Conservation (phyloP, 1,139 yeast genomes). For the Yamadazyma conglobata region DNA sequence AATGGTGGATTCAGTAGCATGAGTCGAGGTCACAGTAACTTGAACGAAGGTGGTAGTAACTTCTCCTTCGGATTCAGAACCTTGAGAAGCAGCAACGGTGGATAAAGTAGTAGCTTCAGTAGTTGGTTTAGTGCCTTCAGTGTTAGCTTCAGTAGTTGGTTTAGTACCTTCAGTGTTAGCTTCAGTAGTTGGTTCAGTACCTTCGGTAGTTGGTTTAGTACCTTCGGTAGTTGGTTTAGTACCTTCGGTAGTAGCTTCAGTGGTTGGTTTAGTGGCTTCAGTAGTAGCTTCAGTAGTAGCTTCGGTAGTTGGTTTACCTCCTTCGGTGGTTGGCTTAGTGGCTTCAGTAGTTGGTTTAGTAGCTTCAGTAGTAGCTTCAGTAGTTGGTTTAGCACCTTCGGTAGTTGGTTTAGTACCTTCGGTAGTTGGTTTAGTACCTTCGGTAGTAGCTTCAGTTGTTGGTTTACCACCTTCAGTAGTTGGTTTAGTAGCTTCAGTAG, state of each 20-base stretch:
- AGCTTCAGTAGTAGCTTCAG: constrained; percentile 4
- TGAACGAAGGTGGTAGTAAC: constrained; percentile 5
- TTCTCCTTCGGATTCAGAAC: constrained; percentile 1
- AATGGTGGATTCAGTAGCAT: constrained; percentile 7
- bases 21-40: constrained; percentile 11
- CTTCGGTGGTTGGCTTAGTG: constrained; percentile 3
- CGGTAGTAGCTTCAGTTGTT: constrained; percentile 1
- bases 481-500: constrained; percentile 2
- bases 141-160: constrained; percentile 2
- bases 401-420: neutral
- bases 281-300: constrained; percentile 6
- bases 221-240: constrained; percentile 3
- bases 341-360: constrained; percentile 7
- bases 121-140: constrained; percentile 5
- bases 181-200: constrained; percentile 1
- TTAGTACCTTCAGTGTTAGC: constrained; percentile 6
- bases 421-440: constrained; percentile 2
- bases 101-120: constrained; percentile 2
- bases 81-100: constrained; percentile 5
- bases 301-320: constrained; percentile 1
- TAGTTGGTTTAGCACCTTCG: constrained; percentile 1
- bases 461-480: constrained; percentile 3
- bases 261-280: constrained; percentile 2
- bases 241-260: constrained; percentile 4
- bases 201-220: constrained; percentile 3